These are phyloP conservation scores for Dictyostelium intermedium DNA, from an alignment of 78 protist genomes.

Conservation along the genomic window DNA sequence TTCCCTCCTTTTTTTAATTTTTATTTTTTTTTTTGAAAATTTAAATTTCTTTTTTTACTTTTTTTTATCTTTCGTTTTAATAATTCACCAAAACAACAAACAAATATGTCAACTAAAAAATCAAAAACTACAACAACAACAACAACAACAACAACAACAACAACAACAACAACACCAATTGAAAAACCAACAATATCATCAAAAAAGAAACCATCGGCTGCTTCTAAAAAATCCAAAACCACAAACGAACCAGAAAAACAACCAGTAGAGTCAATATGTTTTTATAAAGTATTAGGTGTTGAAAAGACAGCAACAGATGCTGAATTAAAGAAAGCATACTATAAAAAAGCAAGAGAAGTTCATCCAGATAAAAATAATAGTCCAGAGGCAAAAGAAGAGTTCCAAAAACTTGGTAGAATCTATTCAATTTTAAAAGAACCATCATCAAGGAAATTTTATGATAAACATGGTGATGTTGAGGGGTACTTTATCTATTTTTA, in stretches of 20 bases:
- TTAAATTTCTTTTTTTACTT: neutral
- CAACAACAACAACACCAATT: too few species aligned
- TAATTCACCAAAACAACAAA: neutral
- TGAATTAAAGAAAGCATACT: constrained; percentile 55
- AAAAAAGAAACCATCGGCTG: neutral
- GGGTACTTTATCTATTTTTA: neutral
- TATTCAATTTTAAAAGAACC: constrained; percentile 62
- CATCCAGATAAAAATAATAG: constrained; percentile 71
- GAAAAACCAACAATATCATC: neutral
- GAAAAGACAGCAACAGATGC: constrained; percentile 27
- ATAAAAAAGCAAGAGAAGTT: constrained; percentile 68
- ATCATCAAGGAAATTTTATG: constrained; percentile 55
- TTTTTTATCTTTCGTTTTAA: neutral
- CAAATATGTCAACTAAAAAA: neutral
- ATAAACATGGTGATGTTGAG: constrained; percentile 72
- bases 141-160: neutral
- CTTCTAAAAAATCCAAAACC: neutral
- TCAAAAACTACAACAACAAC: neutral
- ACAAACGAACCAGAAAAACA: neutral
- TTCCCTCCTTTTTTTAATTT: neutral
- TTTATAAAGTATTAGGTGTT: constrained; percentile 64
- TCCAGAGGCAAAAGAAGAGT: constrained; percentile 67
- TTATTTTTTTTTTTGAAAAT: neutral
- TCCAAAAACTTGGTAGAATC: constrained; percentile 60
- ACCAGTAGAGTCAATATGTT: constrained; percentile 18